These are phyloP conservation scores for Gremmenia infestans DNA, from an alignment of 2,329 filamentous ascomycete genomes.

Conservation along the genomic window DNA sequence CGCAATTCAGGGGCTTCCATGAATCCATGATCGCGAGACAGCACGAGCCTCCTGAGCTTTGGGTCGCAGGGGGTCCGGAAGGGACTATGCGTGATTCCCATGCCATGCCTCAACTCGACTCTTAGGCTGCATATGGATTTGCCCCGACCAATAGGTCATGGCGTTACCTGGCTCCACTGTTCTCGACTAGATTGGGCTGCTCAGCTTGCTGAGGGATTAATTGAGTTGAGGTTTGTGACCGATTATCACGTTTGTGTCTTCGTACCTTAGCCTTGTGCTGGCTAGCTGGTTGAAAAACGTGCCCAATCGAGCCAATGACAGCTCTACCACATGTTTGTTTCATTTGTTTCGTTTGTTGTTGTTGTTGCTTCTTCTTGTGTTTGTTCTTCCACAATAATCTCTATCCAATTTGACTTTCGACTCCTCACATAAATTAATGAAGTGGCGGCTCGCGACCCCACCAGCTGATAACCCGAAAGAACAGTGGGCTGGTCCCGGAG, in stretches of 20 bases:
- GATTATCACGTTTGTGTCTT: no score
- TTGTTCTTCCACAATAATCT: no score
- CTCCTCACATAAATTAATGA: no score
- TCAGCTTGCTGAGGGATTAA: not conserved
- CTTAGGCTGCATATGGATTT: not conserved
- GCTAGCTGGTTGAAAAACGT: no score
- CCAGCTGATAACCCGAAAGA: not conserved
- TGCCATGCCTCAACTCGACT: not conserved
- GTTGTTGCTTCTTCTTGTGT: no score
- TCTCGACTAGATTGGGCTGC: not conserved
- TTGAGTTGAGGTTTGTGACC: not conserved
- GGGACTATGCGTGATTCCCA: not conserved
- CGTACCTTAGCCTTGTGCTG: no score
- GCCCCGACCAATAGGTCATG: not conserved
- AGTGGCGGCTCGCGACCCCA: no score
- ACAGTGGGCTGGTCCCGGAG: not conserved
- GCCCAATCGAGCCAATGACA: no score
- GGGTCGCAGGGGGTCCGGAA: not conserved
- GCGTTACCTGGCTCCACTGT: not conserved
- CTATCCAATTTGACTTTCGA: no score
- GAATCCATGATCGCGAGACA: not conserved
- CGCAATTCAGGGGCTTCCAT: not conserved
- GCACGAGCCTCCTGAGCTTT: not conserved
- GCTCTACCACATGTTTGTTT: no score
- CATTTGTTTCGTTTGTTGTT: no score